phyloP scores from a whole-genome alignment of 2,329 filamentous ascomycete genomes.

The Hirsutella thompsonii region DNA sequence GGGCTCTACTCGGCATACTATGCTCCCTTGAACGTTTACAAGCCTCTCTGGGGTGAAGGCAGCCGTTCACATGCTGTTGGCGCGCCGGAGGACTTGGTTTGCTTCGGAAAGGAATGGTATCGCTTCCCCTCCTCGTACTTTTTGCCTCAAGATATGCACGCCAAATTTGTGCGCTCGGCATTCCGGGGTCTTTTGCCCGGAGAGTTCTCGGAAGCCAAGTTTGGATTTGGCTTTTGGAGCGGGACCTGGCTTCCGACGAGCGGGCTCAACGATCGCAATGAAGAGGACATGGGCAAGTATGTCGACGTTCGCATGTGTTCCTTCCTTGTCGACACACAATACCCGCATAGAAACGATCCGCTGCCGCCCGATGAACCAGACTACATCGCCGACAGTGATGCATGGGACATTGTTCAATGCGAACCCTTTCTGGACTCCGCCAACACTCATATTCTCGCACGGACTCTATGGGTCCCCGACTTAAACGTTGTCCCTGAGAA shows the following conservation, averaged over 20 bases:
- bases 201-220: constrained; percentile 67
- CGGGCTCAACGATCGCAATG: constrained; percentile 87
- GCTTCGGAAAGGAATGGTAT: constrained; percentile 96
- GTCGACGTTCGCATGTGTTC: constrained; percentile 62
- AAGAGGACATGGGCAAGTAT: constrained; percentile 81
- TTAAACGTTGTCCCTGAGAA: constrained; percentile 53
- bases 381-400: constrained; percentile 58
- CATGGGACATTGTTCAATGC: constrained; percentile 70
- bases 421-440: constrained; percentile 68
- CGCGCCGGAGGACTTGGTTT: constrained; percentile 56
- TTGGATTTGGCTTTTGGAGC: constrained; percentile 58
- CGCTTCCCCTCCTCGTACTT: constrained; percentile 91
- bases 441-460: constrained; percentile 58
- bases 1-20: constrained; percentile 73
- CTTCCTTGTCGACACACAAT: constrained; percentile 81
- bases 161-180: constrained; percentile 83
- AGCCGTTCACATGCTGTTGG: constrained; percentile 34
- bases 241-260: constrained; percentile 73
- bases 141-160: constrained; percentile 67
- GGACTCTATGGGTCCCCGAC: constrained; percentile 74
- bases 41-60: constrained; percentile 46
- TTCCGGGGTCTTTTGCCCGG: constrained; percentile 84
- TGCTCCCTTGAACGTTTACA: constrained; percentile 63
- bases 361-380: constrained; percentile 63
- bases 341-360: constrained; percentile 39